Evolutionary conservation across 305 asterid genomes (phyloP).

Genomic region (Stenogyne calaminthoides): DNA sequence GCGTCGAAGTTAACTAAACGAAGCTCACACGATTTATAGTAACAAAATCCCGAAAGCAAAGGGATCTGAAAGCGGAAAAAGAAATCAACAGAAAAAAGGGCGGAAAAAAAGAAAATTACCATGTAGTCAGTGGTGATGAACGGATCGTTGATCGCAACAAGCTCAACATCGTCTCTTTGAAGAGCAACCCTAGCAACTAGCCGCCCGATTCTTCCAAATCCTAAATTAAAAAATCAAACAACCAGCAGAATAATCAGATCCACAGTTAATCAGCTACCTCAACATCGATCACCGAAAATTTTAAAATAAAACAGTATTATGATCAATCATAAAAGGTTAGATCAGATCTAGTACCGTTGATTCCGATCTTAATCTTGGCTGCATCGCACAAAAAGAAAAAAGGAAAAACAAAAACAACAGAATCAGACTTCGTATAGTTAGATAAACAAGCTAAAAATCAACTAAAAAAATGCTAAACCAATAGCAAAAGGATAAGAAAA

Average conservation of each 20-base stretch:
- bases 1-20: not conserved
- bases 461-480: not conserved
- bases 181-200: slow-evolving; percentile 60
- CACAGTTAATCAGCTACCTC: not conserved
- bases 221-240: slow-evolving; percentile 33
- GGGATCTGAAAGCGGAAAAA: not conserved
- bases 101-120: slow-evolving; percentile 27
- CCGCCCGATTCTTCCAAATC: slow-evolving; percentile 58
- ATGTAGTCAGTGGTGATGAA: slow-evolving; percentile 55
- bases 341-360: slow-evolving; percentile 52
- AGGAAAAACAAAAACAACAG: too few species aligned
- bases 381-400: slow-evolving; percentile 10
- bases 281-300: not conserved
- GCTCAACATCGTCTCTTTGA: slow-evolving; percentile 61
- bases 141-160: slow-evolving; percentile 64
- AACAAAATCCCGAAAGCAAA: not conserved
- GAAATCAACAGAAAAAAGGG: not conserved
- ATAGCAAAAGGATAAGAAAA: not conserved
- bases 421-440: not conserved
- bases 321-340: not conserved
- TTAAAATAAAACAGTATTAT: not conserved
- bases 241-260: not conserved
- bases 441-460: not conserved
- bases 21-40: too few species aligned
- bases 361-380: slow-evolving; percentile 63